Base-by-base conservation (phyloP, 805 yeast genomes). In the Candida quercuum region DNA sequence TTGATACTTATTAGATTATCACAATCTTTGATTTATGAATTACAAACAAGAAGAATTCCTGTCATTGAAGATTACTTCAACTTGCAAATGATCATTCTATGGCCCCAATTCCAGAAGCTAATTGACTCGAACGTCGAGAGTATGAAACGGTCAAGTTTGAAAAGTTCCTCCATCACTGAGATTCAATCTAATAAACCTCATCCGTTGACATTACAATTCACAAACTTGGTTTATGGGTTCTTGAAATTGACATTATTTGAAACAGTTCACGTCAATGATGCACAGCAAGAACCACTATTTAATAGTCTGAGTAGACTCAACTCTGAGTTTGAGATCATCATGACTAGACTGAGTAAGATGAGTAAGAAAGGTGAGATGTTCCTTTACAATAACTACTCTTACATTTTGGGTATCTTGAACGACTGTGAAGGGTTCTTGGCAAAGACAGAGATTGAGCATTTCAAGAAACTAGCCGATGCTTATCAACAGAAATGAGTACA, bases 41-140 rank as follows among this genome's bases (percentile, higher is more conserved):
- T 84, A 18, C 89, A 84, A 52, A 81, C 75, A 43, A 70, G 85
- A 41, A 74, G 73, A 39, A 76, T 83, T 3, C 89, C 94, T 0
- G 78, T 78, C 5, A 63, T 79, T 57, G 86, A 81, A 44, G 84
- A 77, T 41, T 85, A 82, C 56, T 67, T 82, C 45, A 78, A 83
- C 48, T 66, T 75, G 13, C 77, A 83, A 44, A 59, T 80, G 43
- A 73, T 86, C 36, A 57, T 72, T 4, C 62, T 91, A 32, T 93
- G 98, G 98, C 96, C 97, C 0, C 77, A 74, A 41, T 84, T 89
- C 52, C 89, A 88, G 51, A 70, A 68, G 32, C 66, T 86, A 24
- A 72, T 89, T 29, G 96, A 88, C 55, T 62, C 74, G 24, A 86
- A 91, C 49, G 81, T 95, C 49, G 83, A 78, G 16, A 74, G 79